Evolutionary conservation across 2,329 filamentous ascomycete genomes (phyloP).

Genomic region (Fusarium sp.): DNA sequence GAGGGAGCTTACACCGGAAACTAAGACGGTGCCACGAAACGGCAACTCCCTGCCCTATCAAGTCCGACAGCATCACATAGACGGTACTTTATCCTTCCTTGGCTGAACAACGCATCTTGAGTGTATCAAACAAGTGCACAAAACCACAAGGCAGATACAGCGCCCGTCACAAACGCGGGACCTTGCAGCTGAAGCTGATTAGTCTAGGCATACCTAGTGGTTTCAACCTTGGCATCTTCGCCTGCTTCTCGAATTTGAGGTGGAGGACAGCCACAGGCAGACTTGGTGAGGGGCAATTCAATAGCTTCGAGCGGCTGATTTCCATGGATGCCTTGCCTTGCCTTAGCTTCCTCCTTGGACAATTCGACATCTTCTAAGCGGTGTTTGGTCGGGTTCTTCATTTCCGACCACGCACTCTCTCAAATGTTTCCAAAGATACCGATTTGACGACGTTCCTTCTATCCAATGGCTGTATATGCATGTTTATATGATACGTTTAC

Average conservation of each 20-base stretch:
- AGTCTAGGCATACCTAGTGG: background rate
- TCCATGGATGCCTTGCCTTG: background rate
- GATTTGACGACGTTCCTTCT: background rate
- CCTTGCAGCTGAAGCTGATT: background rate
- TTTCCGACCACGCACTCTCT: background rate
- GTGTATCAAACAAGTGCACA: background rate
- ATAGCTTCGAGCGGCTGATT: conserved; percentile 2
- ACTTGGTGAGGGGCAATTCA: background rate
- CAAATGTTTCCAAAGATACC: background rate
- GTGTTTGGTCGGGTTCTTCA: background rate
- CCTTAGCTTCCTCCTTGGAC: background rate
- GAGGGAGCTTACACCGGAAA: background rate
- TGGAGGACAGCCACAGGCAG: background rate
- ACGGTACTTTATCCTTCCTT: background rate
- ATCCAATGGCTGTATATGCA: background rate
- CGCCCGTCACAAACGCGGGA: background rate
- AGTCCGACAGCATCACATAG: background rate
- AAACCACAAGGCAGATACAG: background rate
- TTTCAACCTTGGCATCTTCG: background rate
- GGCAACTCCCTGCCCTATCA: conserved; percentile 7
- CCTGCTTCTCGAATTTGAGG: background rate
- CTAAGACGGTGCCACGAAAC: background rate
- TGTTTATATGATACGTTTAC: conserved; percentile 7
- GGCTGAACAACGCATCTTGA: background rate
- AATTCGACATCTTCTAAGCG: background rate